These are phyloP conservation scores for Eucalyptus sp. DNA, from an alignment of 345 rosid species.

Conservation along the genomic window DNA sequence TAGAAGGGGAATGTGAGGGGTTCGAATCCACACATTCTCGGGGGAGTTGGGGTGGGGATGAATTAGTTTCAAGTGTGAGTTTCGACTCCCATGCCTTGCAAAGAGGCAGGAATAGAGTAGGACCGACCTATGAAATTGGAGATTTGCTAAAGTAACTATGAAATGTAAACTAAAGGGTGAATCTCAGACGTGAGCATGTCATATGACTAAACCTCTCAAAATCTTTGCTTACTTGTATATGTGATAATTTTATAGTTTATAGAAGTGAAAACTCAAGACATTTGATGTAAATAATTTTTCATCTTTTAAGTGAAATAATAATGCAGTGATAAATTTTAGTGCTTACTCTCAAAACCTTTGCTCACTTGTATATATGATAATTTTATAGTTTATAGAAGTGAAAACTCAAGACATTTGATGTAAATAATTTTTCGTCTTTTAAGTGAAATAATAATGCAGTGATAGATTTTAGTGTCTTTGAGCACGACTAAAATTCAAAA, in stretches of 20 bases:
- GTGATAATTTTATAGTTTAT: too few relatives aligned
- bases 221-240: too few relatives aligned
- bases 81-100: too few relatives aligned
- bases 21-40: too few relatives aligned
- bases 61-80: too few relatives aligned
- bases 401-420: background rate
- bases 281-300: too few relatives aligned
- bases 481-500: background rate
- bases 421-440: background rate
- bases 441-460: background rate
- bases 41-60: too few relatives aligned
- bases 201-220: background rate
- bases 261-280: too few relatives aligned
- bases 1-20: too few relatives aligned
- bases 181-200: background rate
- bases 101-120: too few relatives aligned
- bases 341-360: background rate
- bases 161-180: background rate
- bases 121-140: background rate
- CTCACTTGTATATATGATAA: background rate
- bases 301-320: too few relatives aligned
- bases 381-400: background rate
- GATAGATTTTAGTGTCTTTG: background rate
- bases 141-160: background rate
- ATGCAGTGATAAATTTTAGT: too few relatives aligned